Evolutionary conservation across 495 filamentous ascomycete genomes (phyloP), one percentile per base, ranked within the genome.

Genomic region (Aspergillus haitiensis): DNA sequence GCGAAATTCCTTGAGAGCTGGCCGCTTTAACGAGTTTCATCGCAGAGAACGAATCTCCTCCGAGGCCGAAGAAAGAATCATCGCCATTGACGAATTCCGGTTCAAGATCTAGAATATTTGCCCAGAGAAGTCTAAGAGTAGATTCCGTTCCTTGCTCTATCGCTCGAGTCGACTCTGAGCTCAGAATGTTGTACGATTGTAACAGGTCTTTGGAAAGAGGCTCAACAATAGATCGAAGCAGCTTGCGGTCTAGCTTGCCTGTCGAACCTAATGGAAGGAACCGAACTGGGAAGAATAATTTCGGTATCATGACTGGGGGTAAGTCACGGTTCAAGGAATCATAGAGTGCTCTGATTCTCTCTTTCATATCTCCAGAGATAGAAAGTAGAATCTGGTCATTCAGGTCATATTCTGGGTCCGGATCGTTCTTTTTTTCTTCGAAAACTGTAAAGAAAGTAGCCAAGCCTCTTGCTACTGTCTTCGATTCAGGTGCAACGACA

Each of bases 181-280:
- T 74, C 32, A 74, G 73, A 5, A 75, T 74, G 12, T 70, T 67
- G 60, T 76, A 81, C 2, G 68, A 67, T 32, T 73, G 75, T 5
- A 81, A 36, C 5, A 74, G 64, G 0, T 77, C 75, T 31, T 78
- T 77, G 5, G 70, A 55, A 31, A 83, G 59, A 6, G 67, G 52
- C 13, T 78, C 67, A 0, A 75, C 75, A 61, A 77, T 72, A 0
- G 61, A 61, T 52, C 69, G 69, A n/a, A 90, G 75, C 8, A 74
- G 75, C 57, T 83, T 82, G 31, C 86, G 81, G 56, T 89, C 86
- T 6, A 81, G 80, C 69, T 89, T 89, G 6, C 76, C 82, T 0
- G 84, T 85, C 0, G 79, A 77, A 5, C 82, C 69, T 11, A 81
- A 71, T 0, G 86, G 86, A 62, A 88, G 77, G 39, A 75, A 70